Evolutionary conservation across 768 basidiomycete species (phyloP), one percentile per base, ranked within the genome.

Genomic region (Lepiota subincarnata): DNA sequence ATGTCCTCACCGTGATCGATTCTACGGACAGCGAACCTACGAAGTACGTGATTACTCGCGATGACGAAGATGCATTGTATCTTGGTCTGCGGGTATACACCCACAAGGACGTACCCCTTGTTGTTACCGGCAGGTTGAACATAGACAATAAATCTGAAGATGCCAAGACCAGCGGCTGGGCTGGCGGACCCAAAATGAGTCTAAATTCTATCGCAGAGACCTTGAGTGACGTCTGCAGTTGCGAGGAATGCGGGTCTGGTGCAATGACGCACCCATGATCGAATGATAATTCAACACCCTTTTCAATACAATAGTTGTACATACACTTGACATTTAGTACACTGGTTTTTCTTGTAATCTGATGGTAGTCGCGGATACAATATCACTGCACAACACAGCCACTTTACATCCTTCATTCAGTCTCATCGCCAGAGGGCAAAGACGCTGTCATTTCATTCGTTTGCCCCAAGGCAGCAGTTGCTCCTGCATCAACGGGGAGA

Each of bases 51-150:
- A 60, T 68, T 41, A 59, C 53, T 37, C 67, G 63, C 14, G 65
- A 66, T 6, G 64, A 69, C 24, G 64, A 75, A 7, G 71, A 77
- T 56, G 69, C 72, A 6, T 68, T 79, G 1, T 71, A 66, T 64
- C 62, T 66, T 54, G 75, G 63, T 34, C 66, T 66, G 62, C 71
- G 69, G 64, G 75, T 73, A 60, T 75, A 75, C 55, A 72, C 73
- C 60, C 57, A 77, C 66, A 64, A 78, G 68, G 76, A 76, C 67
- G 59, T 73, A 62, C 59, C 69, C 62, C 69, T 64, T 8, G 57
- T 59, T 7, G 64, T 74, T 8, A 61, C 64, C 22, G 70, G 70
- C 3, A 65, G 58, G 58, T 70, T 61, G 67, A 78, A 62, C 56
- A 68, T 6, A 13, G 48, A 38, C 8, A 48, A 38, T 6, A 48